Evolutionary conservation across 352 stramenopile genomes (phyloP), one percentile per base, ranked within the genome.

Genomic region (Phytophthora sp.): DNA sequence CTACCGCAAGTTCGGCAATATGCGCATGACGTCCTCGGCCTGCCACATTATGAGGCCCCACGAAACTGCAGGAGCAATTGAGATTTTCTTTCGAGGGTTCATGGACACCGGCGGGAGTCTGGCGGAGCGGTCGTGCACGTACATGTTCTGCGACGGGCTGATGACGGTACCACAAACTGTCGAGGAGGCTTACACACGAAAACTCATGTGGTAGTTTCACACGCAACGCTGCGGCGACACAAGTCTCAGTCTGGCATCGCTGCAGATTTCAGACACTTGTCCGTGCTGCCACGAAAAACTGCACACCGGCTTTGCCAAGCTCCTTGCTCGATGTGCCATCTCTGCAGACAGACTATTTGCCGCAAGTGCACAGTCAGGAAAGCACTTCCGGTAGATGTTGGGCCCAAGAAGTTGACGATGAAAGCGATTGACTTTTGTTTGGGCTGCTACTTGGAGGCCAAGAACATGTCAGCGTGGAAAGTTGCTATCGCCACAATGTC

Each of bases 161-260:
- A 54, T 77, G 24, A 58, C 66, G 0, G 37, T 61, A 4, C 44
- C 76, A 2, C 66, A 73, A 27, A 64, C 79, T 1, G 69, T 82
- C 8, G 76, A 84, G 24, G 81, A 75, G 35, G 58, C 73, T 1
- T 70, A 87, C 45, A 67, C 78, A 24, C 87, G 84, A 57, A 89
- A 89, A 30, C 61, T 89, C 10, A 56, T 57, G 39, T 87, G 76
- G 77, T 26, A 64, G 12, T 51, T 68, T 17, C 27, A 44, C 17
- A 11, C 26, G 1, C 48, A 28, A 11, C 56, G 17, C 20, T 32
- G 38, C 42, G 41, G 30, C n/a, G 54, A 66, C 15, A 32, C 10
- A 32, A 60, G 35, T 27, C 17, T 2, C n/a, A 24, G 15, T 32
- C 17, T 65, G 10, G 46, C 37, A 4, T 51, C 53, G 9, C 49